Evolutionary conservation across 352 stramenopile species (phyloP).

Genomic region (Globisporangium camurandrum): DNA sequence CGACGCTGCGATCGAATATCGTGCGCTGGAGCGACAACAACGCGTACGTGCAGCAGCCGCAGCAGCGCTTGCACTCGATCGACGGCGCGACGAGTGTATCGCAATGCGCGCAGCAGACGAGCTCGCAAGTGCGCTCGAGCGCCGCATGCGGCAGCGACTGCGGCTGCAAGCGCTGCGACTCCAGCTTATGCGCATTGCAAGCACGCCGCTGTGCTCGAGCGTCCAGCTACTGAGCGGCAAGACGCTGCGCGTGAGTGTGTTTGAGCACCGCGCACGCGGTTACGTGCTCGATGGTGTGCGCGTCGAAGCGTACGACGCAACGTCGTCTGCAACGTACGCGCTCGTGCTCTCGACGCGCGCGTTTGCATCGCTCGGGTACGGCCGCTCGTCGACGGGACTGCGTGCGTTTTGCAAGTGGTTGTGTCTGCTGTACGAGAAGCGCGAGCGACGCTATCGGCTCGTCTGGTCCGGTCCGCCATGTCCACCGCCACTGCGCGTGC

Average conservation of each 20-base stretch:
- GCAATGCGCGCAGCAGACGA: conserved; percentile 45
- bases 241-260: conserved; percentile 35
- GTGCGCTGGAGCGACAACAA: conserved; percentile 7
- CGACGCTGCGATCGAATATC: conserved; percentile 6
- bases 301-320: conserved; percentile 45
- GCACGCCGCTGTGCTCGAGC: conserved; percentile 27
- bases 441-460: conserved; percentile 37
- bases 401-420: conserved; percentile 50
- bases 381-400: conserved; percentile 29
- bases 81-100: conserved; percentile 29
- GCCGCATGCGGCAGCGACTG: conserved; percentile 7
- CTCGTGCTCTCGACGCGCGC: conserved; percentile 33
- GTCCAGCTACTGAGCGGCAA: conserved; percentile 35
- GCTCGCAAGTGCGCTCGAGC: conserved; percentile 19
- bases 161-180: conserved; percentile 13
- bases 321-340: conserved; percentile 24
- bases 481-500: conserved; percentile 38
- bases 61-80: conserved; percentile 19
- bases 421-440: conserved; percentile 48
- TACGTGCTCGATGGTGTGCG: conserved; percentile 45
- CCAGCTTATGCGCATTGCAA: conserved; percentile 13
- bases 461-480: conserved; percentile 51
- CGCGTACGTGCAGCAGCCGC: conserved; percentile 7
- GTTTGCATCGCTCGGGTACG: conserved; percentile 43
- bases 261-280: conserved; percentile 26